Evolutionary conservation across 495 filamentous ascomycete species (phyloP).

Genomic region (Penicillium alfredii): DNA sequence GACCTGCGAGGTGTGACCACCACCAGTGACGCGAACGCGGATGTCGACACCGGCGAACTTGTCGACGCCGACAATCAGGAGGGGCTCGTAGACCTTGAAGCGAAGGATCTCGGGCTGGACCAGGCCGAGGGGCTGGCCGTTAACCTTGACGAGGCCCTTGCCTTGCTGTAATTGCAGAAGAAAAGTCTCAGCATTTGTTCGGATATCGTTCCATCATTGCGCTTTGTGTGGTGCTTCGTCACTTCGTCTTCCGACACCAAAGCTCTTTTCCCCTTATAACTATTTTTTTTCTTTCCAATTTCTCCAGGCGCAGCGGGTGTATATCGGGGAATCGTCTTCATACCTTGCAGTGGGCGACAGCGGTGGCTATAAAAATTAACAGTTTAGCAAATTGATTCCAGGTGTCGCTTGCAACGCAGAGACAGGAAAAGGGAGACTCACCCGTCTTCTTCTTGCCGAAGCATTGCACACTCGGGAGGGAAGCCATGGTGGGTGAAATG

Average conservation of each 20-base stretch:
- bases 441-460: conserved; percentile 92
- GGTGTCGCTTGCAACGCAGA: background rate
- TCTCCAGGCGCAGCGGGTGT: conserved; percentile 13
- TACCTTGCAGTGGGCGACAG: conserved; percentile 94
- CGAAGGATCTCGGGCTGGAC: conserved; percentile 94
- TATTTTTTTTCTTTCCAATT: conserved; percentile 8
- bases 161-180: conserved; percentile 61
- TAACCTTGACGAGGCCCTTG: conserved; percentile 95
- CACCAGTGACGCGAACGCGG: conserved; percentile 90
- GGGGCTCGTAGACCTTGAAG: conserved; percentile 98
- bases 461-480: conserved; percentile 83
- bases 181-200: conserved; percentile 28
- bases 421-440: conserved; percentile 27
- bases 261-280: background rate
- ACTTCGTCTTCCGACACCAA: no score
- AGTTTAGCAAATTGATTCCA: conserved; percentile 16
- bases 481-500: conserved; percentile 60
- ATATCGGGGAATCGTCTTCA: conserved; percentile 25
- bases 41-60: conserved; percentile 97
- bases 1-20: conserved; percentile 97
- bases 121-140: conserved; percentile 89
- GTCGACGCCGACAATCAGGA: conserved; percentile 91
- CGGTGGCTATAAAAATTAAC: conserved; percentile 60
- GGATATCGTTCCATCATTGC: conserved; percentile 11
- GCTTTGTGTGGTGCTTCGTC: conserved; percentile 12